Evolutionary conservation across 1,284 basidiomycete species (phyloP).

Genomic region (Trichosporon sp.): DNA sequence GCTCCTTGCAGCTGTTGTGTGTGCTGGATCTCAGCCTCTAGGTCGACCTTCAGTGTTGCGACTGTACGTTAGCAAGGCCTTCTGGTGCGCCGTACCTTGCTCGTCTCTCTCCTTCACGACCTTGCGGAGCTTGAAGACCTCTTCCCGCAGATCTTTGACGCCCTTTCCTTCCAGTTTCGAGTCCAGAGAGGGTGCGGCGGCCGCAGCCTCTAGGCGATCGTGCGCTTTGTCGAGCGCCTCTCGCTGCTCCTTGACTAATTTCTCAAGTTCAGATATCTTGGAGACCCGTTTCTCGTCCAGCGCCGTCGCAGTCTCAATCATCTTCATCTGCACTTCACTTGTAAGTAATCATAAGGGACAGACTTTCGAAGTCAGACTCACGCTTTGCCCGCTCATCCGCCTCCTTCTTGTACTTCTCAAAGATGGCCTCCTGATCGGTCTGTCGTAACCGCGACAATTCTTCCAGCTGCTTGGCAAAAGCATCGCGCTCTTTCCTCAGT

Average conservation of each 20-base stretch:
- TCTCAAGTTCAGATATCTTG: conserved; percentile 34
- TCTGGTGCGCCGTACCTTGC: conserved; percentile 30
- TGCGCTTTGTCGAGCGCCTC: conserved; percentile 14
- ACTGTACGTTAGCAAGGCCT: conserved; percentile 18
- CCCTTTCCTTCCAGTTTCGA: conserved; percentile 32
- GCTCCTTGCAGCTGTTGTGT: conserved; percentile 31
- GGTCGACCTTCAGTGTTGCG: conserved; percentile 34
- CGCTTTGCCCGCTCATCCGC: conserved; percentile 34
- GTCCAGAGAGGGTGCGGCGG: conserved; percentile 14
- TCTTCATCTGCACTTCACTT: conserved; percentile 39
- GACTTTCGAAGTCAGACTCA: conserved; percentile 14
- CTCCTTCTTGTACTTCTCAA: conserved; percentile 41
- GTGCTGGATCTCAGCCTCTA: conserved; percentile 40
- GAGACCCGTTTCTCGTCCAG: conserved; percentile 38
- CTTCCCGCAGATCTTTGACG: conserved; percentile 35
- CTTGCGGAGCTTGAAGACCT: conserved; percentile 30
- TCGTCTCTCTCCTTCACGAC: conserved; percentile 32
- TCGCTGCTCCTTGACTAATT: conserved; percentile 25
- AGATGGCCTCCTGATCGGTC: conserved; percentile 32
- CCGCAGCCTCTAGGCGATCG: conserved; percentile 4
- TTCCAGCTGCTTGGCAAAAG: conserved; percentile 45
- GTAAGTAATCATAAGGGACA: not conserved
- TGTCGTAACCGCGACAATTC: conserved; percentile 37
- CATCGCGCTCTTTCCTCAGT: conserved; percentile 34
- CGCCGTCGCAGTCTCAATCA: conserved; percentile 38